Conservation (phyloP, 2,329 filamentous ascomycete species). For the Cladobotryum mycophilum region DNA sequence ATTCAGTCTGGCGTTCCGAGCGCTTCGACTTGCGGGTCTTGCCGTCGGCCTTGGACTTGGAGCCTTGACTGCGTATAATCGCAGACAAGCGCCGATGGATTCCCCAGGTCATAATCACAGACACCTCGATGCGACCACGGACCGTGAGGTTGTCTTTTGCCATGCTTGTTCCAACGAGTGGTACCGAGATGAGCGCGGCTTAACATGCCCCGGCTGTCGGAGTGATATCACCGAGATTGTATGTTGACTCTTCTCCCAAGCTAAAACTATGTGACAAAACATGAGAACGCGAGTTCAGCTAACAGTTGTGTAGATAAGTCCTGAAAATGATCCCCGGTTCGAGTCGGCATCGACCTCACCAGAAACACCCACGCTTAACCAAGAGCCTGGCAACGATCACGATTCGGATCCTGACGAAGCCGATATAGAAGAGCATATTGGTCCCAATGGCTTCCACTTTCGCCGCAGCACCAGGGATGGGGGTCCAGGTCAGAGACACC, state of each 20-base stretch:
- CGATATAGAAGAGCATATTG: slow-evolving; percentile 50
- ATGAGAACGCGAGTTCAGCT: too few species aligned
- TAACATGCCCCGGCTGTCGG: slow-evolving; percentile 71
- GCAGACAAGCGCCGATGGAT: slow-evolving; percentile 38
- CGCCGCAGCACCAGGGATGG: slow-evolving; percentile 29
- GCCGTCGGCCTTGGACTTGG: slow-evolving; percentile 53
- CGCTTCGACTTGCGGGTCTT: slow-evolving; percentile 48
- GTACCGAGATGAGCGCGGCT: slow-evolving; percentile 61
- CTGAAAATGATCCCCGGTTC: slow-evolving; percentile 57
- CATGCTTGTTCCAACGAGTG: slow-evolving; percentile 77
- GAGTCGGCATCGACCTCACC: slow-evolving; percentile 26
- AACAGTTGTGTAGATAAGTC: slow-evolving; percentile 37
- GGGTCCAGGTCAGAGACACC: slow-evolving; percentile 19
- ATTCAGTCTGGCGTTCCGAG: slow-evolving; percentile 50
- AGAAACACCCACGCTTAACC: slow-evolving; percentile 18
- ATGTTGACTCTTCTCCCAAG: slow-evolving; percentile 29
- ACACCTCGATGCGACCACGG: slow-evolving; percentile 44
- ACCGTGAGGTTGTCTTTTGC: slow-evolving; percentile 75
- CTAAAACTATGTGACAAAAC: slow-evolving; percentile 2
- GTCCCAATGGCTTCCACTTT: slow-evolving; percentile 36
- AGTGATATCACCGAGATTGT: slow-evolving; percentile 85
- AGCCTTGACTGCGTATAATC: slow-evolving; percentile 49
- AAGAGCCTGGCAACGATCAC: slow-evolving; percentile 3
- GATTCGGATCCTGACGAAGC: slow-evolving; percentile 54
- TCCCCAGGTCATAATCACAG: slow-evolving; percentile 20